phyloP scores from a whole-genome alignment of 805 yeast genomes.

The Ogataea trehaloabstinens region DNA sequence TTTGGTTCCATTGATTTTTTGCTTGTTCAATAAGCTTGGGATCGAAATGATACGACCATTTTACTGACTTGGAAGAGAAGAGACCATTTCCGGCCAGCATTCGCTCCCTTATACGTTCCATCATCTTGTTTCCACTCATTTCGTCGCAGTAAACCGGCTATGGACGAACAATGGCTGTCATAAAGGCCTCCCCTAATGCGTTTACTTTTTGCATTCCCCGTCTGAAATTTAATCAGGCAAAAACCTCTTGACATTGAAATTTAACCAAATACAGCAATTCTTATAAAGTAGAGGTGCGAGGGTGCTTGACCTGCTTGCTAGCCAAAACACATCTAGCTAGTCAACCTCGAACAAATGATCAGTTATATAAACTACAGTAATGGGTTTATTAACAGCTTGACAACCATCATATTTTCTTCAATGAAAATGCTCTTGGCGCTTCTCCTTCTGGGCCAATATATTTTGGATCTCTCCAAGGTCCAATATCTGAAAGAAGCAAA shows the following conservation, averaged over 20 bases:
- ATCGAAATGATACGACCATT: slow-evolving; percentile 23
- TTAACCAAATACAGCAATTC: too few species aligned
- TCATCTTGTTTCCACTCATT: slow-evolving; percentile 8
- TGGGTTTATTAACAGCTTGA: too few species aligned
- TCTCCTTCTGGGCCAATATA: slow-evolving; percentile 94
- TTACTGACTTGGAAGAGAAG: slow-evolving; percentile 9
- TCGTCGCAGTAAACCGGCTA: not conserved
- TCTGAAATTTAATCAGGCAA: too few species aligned
- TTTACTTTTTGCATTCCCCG: too few species aligned
- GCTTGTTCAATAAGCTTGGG: slow-evolving; percentile 3
- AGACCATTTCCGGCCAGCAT: slow-evolving; percentile 16
- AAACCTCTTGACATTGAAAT: too few species aligned
- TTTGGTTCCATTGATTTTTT: slow-evolving; percentile 18
- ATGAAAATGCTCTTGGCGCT: slow-evolving; percentile 62
- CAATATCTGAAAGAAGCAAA: slow-evolving; percentile 81
- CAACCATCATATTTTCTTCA: slow-evolving; percentile 1
- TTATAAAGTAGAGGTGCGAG: too few species aligned
- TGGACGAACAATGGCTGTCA: too few species aligned
- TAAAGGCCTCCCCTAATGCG: too few species aligned
- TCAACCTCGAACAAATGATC: too few species aligned
- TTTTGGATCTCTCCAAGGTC: slow-evolving; percentile 94
- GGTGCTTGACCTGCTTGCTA: too few species aligned
- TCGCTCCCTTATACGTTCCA: slow-evolving; percentile 10
- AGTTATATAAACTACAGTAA: too few species aligned
- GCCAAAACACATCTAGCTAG: too few species aligned